Evolutionary conservation across 1,139 yeast genomes (phyloP).

Genomic region (Yamadazyma blattariae): DNA sequence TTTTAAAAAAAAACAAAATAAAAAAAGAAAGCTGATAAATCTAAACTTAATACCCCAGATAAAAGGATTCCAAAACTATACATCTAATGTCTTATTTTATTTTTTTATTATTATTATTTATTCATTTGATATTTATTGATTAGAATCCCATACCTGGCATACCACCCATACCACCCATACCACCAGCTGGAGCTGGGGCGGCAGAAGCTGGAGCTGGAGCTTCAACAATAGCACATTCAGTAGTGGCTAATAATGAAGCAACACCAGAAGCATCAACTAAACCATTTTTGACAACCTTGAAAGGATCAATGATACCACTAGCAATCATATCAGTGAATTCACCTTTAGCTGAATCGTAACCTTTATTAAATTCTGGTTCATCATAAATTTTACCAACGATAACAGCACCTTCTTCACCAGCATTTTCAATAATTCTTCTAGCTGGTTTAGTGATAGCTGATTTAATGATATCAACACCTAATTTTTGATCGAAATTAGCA

Average conservation of each 20-base stretch:
- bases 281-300: slow-evolving; percentile 98
- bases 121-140: too few relatives aligned
- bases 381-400: slow-evolving; percentile 93
- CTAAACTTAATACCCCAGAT: too few relatives aligned
- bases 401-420: slow-evolving; percentile 98
- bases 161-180: slow-evolving; percentile 47
- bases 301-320: slow-evolving; percentile 98
- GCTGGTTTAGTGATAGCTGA: slow-evolving; percentile 98
- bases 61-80: too few relatives aligned
- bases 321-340: slow-evolving; percentile 96
- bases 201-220: slow-evolving; percentile 88
- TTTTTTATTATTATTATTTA: too few relatives aligned
- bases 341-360: slow-evolving; percentile 93
- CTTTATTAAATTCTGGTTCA: slow-evolving; percentile 83
- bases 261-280: slow-evolving; percentile 97
- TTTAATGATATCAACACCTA: slow-evolving; percentile 94
- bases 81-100: too few relatives aligned
- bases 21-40: too few relatives aligned
- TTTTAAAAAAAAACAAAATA: too few relatives aligned
- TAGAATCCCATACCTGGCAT: slow-evolving; percentile 21
- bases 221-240: slow-evolving; percentile 98
- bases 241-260: slow-evolving; percentile 95
- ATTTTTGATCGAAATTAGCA: slow-evolving; percentile 94
- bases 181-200: slow-evolving; percentile 59
- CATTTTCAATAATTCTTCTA: slow-evolving; percentile 93